Conservation (phyloP, 2,329 filamentous ascomycete genomes). For the Rhytidhysteron rufulum region DNA sequence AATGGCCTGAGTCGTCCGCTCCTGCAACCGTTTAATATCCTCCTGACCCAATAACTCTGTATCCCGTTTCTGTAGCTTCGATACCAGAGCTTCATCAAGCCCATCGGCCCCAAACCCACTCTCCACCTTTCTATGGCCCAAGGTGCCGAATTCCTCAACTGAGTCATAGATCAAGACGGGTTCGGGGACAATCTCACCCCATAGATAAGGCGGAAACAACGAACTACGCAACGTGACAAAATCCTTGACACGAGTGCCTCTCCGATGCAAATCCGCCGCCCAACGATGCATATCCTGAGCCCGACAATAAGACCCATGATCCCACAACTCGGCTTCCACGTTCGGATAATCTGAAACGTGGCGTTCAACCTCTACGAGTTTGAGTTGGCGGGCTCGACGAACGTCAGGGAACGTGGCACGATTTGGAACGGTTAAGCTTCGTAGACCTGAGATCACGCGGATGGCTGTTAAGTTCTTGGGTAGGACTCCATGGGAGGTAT, state of each 20-base stretch:
- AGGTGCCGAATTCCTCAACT: too few relatives aligned
- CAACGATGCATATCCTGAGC: constrained; percentile 23
- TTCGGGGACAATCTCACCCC: constrained; percentile 21
- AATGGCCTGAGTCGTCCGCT: too few relatives aligned
- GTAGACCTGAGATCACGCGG: not conserved
- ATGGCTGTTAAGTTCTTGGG: not conserved
- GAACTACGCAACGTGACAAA: constrained; percentile 21
- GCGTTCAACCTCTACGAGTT: not conserved
- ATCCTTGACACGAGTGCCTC: constrained; percentile 24
- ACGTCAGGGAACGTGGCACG: not conserved
- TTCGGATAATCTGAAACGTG: constrained; percentile 5
- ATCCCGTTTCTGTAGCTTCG: too few relatives aligned
- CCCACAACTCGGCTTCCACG: constrained; percentile 19
- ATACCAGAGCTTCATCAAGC: too few relatives aligned
- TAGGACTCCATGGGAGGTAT: not conserved
- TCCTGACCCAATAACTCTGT: too few relatives aligned
- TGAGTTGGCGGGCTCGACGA: not conserved
- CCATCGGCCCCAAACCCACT: too few relatives aligned
- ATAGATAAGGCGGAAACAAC: constrained; percentile 30
- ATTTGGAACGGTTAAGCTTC: not conserved
- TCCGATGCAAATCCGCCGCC: constrained; percentile 21
- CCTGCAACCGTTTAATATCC: too few relatives aligned
- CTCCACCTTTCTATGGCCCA: too few relatives aligned
- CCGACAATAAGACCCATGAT: constrained; percentile 15
- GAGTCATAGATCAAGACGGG: constrained; percentile 25